Evolutionary conservation across 345 rosid species (phyloP).

Genomic region (Euclidium syriacum): DNA sequence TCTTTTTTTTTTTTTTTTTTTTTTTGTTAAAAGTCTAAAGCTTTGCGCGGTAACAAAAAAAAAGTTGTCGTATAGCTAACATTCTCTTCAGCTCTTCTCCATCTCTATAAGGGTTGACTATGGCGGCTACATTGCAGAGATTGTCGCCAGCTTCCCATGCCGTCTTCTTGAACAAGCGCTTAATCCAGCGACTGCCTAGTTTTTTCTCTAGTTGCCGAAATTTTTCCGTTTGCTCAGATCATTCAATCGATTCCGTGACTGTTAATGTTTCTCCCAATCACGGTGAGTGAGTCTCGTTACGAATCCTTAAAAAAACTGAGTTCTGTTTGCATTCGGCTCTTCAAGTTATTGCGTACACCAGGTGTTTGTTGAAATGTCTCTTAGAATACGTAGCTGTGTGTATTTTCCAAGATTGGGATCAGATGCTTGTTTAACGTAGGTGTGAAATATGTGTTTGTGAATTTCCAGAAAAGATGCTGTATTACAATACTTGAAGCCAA

Average conservation of each 20-base stretch:
- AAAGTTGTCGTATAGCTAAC: neutral
- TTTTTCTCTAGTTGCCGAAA: neutral
- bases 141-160: constrained; percentile 11
- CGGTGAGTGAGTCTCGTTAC: constrained; percentile 7
- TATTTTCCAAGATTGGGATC: neutral
- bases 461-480: neutral
- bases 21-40: neutral
- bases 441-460: neutral
- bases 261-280: neutral
- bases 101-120: neutral
- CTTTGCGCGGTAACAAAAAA: neutral
- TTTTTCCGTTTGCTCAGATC: constrained; percentile 10
- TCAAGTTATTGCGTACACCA: neutral
- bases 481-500: neutral
- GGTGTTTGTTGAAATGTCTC: constrained; percentile 24
- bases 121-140: constrained; percentile 10
- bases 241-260: neutral
- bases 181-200: neutral
- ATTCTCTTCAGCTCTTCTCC: neutral
- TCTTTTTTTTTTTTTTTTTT: no score
- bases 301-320: neutral
- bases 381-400: neutral
- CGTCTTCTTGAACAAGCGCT: neutral
- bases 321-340: neutral
- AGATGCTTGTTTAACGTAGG: neutral